These are phyloP conservation scores for Dalbergia cochinchinensis DNA, from an alignment of 306 rosid genomes.

Conservation along the genomic window DNA sequence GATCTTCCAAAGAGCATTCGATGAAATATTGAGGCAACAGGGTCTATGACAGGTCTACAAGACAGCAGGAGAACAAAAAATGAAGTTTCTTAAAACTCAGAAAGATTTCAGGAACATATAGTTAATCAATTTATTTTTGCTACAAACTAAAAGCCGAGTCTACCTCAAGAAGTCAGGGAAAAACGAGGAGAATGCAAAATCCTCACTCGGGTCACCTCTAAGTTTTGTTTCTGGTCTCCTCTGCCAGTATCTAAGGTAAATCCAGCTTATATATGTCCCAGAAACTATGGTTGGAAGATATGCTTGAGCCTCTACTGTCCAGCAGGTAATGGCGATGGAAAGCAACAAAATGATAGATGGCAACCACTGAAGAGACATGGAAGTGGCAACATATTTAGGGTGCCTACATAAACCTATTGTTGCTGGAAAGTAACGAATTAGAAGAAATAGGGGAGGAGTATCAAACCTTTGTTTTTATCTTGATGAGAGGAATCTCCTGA, in stretches of 20 bases:
- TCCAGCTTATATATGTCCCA: constrained; percentile 86
- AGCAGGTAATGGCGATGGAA: constrained; percentile 66
- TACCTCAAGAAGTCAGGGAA: constrained; percentile 84
- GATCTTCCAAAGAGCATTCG: constrained; percentile 85
- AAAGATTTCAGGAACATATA: constrained; percentile 23
- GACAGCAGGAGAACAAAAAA: constrained; percentile 11
- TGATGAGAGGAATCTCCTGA: constrained; percentile 77
- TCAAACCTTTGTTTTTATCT: constrained; percentile 73
- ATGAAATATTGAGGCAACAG: constrained; percentile 77
- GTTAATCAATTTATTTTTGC: not conserved
- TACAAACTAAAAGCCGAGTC: constrained; percentile 10
- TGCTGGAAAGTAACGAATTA: not conserved
- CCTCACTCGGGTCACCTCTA: constrained; percentile 90
- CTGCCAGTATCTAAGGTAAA: constrained; percentile 94
- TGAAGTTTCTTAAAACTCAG: constrained; percentile 6
- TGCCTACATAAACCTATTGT: constrained; percentile 1
- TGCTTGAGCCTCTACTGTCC: constrained; percentile 58
- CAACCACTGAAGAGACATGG: constrained; percentile 70
- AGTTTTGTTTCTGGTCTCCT: constrained; percentile 76
- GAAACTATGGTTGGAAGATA: constrained; percentile 80
- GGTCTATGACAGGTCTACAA: constrained; percentile 79
- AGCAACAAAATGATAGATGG: constrained; percentile 71
- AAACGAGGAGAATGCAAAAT: constrained; percentile 87
- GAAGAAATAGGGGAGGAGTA: not conserved
- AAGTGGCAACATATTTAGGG: constrained; percentile 31